Evolutionary conservation across 495 filamentous ascomycete species (phyloP).

Genomic region (Penicillium longicatenatum): DNA sequence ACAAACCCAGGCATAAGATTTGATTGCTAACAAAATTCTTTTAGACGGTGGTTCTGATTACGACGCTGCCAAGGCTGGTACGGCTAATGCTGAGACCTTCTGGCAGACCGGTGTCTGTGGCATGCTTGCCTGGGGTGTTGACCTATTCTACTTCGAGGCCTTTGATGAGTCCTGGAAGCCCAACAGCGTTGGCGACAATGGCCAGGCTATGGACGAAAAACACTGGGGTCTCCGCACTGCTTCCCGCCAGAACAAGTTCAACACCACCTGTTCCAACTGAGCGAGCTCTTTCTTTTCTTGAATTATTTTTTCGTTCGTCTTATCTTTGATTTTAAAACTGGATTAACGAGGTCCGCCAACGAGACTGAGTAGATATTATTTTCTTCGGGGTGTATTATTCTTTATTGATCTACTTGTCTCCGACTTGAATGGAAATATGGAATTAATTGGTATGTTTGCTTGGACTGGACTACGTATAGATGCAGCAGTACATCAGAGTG

Average conservation of each 20-base stretch:
- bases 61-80: conserved; percentile 62
- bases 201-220: conserved; percentile 66
- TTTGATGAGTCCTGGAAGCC: conserved; percentile 85
- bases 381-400: conserved; percentile 13
- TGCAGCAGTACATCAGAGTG: not conserved
- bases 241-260: conserved; percentile 64
- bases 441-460: not conserved
- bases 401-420: conserved; percentile 11
- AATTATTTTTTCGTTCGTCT: not conserved
- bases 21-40: not conserved
- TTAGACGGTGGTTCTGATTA: conserved; percentile 63
- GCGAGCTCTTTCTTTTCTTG: not conserved
- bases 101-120: conserved; percentile 70
- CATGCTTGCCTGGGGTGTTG: conserved; percentile 70
- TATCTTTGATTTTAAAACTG: not conserved
- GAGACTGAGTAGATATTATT: conserved; percentile 14
- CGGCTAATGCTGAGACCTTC: conserved; percentile 60
- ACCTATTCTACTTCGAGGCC: conserved; percentile 84
- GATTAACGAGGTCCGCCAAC: not conserved
- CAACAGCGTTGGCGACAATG: conserved; percentile 65
- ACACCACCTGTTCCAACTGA: conserved; percentile 52
- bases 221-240: conserved; percentile 76
- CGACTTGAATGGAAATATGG: conserved; percentile 13
- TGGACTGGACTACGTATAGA: not conserved
- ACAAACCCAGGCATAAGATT: not conserved